A percentile compares a stretch with the other conserved stretches of the same genome.
These are phyloP conservation scores for Lactifluus subvellereus DNA, from an alignment of 768 basidiomycete species.

Conservation along the genomic window DNA sequence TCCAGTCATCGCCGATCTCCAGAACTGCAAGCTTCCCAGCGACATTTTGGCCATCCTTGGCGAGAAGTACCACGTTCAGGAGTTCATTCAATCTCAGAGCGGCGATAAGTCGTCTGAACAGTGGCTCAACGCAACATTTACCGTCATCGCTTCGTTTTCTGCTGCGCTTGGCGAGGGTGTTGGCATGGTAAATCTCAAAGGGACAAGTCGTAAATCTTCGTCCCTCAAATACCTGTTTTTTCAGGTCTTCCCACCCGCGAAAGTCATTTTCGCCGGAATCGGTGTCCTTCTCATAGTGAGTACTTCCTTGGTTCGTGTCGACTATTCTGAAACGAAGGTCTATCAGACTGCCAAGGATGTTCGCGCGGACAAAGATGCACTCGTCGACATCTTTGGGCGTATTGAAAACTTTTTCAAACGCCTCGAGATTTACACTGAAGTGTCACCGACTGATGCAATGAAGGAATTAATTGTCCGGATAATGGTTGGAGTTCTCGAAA, in stretches of 20 bases:
- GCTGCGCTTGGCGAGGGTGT: not conserved
- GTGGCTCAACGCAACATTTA: conserved; percentile 1
- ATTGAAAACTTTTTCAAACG: conserved; percentile 3
- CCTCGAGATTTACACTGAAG: not conserved
- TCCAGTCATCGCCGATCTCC: not conserved
- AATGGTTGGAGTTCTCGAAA: not conserved
- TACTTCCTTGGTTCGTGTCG: too few relatives aligned
- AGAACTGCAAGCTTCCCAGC: not conserved
- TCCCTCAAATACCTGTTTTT: not conserved
- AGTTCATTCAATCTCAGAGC: not conserved
- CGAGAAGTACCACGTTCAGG: not conserved
- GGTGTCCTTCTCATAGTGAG: not conserved
- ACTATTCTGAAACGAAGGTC: not conserved
- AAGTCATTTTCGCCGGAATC: conserved; percentile 2
- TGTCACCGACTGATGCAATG: not conserved
- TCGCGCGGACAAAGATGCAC: not conserved
- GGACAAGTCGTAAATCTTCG: too few relatives aligned
- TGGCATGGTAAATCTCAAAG: not conserved
- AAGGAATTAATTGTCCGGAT: not conserved
- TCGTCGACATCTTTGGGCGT: not conserved
- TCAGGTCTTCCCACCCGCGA: not conserved
- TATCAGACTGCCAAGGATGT: conserved; percentile 2
- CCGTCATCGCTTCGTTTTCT: not conserved
- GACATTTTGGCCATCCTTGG: not conserved
- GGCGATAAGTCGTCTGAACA: not conserved